Evolutionary conservation across 805 yeast genomes (phyloP), one percentile per base, ranked within the genome.

Genomic region (Myxozyma vanderwaltii): DNA sequence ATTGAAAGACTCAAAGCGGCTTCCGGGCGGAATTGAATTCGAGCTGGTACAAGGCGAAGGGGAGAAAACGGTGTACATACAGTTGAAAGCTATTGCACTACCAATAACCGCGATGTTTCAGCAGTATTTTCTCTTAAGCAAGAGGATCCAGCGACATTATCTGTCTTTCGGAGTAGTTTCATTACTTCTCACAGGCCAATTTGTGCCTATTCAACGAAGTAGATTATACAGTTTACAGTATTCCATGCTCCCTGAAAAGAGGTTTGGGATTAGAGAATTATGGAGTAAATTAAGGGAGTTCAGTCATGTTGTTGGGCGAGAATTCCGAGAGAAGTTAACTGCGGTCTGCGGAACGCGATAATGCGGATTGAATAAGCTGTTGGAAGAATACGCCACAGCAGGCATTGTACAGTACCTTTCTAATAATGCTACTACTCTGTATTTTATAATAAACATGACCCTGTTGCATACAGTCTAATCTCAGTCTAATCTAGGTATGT

Each of bases 1-100:
- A 67, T 47, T 89, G 48, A 94, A 92, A 71, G 92, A 91, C 70
- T 84, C 90, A 7, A 83, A 81, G 54, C 77, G 89, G 55, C 71
- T 85, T 8, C 89, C 88, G 0, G 85, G 86, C 7, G 88, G 88
- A 0, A 71, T 85, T n/a, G 67, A 67, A 13, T 68, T 78, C 63
- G 55, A 27, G 39, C 31, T 35, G 2, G 45, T 13, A 19, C 29
- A 17, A 15, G 50, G 19, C 49, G 24, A 21, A 13, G 35, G 26
- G 19, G 31, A 27, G 33, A 19, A 27, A 58, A 67, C 8, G 8
- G 51, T 56, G 17, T 65, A 68, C 23, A 66, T 77, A 13, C 66
- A 62, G 39, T 65, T 84, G 8, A 57, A 68, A 33, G 80, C 79
- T 50, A 76, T 77, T 26, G 83, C 87, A 0, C 64, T 85, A 51